Base-by-base conservation (phyloP, 2,329 filamentous ascomycete species). In the Fusarium secorum region DNA sequence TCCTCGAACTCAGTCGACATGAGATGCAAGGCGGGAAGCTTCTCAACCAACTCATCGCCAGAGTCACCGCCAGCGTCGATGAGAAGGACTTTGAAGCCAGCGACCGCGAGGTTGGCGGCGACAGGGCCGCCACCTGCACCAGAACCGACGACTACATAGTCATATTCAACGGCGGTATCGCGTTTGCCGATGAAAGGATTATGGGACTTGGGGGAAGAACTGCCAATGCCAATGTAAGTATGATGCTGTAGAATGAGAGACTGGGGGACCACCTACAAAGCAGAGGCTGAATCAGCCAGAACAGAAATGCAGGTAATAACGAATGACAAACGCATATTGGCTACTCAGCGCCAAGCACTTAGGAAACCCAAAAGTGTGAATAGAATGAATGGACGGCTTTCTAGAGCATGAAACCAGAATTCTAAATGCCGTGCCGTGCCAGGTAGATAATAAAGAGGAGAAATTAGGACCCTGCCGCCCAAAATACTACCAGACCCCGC, bases 91-190 rank as follows among this genome's bases (percentile, higher is more conserved):
- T 83, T 86, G 78, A 86, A 83, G 45, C 87, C 87, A 14, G 85
- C 86, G 24, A 85, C 81, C 18, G 88, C 88, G 42, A 90, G 84
- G 48, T 86, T 83, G 46, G 85, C 84, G 10, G 87, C 86, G 7
- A 89, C 77, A 7, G 87, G 86, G 32, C 83, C 86, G 49, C 87
- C 87, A 35, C 87, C 87, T 4, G 87, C 82, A 5, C 87, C 87
- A 17, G 85, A 87, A 9, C 88, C 88, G 38, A 89, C 84, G 20
- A 90, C 81, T n/a, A 89, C 81, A 77, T 89, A 90, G 68, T 89
- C 88, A 69, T 89, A 89, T 9, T 74, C 55, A 4, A 51, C 60
- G 9, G 45, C 18, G 2, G 13, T 55, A 35, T 54, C 66, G 11
- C 62, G 66, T 5, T 68, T 63, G 0, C 45, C 66, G 26, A 70